Evolutionary conservation across 495 filamentous ascomycete genomes (phyloP).

Genomic region (Aspergillus kassunensis): DNA sequence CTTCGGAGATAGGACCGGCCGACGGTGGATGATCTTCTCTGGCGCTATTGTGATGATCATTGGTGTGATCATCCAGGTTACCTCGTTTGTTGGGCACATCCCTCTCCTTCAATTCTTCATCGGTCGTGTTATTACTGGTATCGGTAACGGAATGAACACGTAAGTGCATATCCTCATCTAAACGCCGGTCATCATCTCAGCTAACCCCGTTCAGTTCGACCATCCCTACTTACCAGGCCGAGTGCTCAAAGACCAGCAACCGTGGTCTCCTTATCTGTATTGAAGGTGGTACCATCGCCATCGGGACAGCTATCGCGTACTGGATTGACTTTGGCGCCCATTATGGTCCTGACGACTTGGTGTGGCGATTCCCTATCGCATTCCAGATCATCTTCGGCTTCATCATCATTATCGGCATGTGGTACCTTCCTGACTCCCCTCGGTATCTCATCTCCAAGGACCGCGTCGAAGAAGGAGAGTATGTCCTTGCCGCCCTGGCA

Average conservation of each 20-base stretch:
- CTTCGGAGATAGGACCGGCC: slow-evolving; percentile 64
- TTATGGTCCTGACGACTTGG: slow-evolving; percentile 59
- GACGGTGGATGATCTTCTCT: slow-evolving; percentile 54
- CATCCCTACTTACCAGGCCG: slow-evolving; percentile 78
- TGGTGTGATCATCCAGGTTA: slow-evolving; percentile 73
- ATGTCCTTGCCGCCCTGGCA: slow-evolving; percentile 65
- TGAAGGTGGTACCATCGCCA: slow-evolving; percentile 74
- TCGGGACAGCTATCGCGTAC: slow-evolving; percentile 72
- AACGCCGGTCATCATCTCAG: not conserved
- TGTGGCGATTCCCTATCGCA: slow-evolving; percentile 79
- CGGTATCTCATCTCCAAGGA: slow-evolving; percentile 69
- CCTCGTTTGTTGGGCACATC: slow-evolving; percentile 43
- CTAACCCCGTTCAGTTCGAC: slow-evolving; percentile 36
- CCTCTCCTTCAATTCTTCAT: slow-evolving; percentile 67
- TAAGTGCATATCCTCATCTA: not conserved
- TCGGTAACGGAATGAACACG: slow-evolving; percentile 78
- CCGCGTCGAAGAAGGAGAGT: slow-evolving; percentile 62
- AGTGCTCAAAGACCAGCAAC: slow-evolving; percentile 71
- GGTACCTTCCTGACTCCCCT: slow-evolving; percentile 70
- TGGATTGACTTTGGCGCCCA: slow-evolving; percentile 81
- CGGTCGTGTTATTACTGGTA: slow-evolving; percentile 67
- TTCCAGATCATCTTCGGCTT: slow-evolving; percentile 76
- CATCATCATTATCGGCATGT: slow-evolving; percentile 60
- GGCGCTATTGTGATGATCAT: slow-evolving; percentile 78
- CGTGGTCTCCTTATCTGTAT: slow-evolving; percentile 81